Evolutionary conservation across 129 eudicot genomes (phyloP).

Genomic region (Flaveria trinervia): DNA sequence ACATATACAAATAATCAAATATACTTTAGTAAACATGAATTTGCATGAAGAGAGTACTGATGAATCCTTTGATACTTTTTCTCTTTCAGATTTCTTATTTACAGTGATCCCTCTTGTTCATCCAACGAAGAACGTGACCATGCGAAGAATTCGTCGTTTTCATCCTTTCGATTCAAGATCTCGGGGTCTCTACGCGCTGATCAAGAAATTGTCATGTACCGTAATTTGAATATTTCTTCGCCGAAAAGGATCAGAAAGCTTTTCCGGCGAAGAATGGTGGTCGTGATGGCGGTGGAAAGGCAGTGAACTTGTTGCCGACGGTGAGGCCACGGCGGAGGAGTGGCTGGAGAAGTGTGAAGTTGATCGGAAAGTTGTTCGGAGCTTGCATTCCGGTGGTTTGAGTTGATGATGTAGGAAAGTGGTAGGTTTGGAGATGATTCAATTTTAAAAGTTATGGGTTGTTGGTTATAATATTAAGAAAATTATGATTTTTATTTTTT

Average conservation of each 20-base stretch:
- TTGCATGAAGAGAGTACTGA: conserved; percentile 25
- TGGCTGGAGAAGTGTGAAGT: conserved; percentile 25
- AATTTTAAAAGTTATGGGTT: too few species aligned
- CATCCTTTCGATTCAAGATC: conserved; percentile 32
- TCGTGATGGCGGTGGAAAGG: neutral
- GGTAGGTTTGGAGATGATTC: neutral
- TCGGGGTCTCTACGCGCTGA: neutral
- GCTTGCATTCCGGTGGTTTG: conserved; percentile 27
- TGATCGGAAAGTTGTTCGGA: conserved; percentile 34
- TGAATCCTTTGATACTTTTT: conserved; percentile 33
- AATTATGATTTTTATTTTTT: neutral
- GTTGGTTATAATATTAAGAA: too few species aligned
- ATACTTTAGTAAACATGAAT: conserved; percentile 22
- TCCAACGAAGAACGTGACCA: neutral
- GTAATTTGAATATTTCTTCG: conserved; percentile 2
- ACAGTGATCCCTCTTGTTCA: conserved; percentile 34
- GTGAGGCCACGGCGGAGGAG: conserved; percentile 13
- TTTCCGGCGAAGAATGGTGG: neutral
- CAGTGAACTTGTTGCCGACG: too few species aligned
- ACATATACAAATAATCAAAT: neutral
- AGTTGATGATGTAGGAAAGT: neutral
- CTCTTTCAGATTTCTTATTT: conserved; percentile 40
- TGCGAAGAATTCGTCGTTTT: conserved; percentile 25
- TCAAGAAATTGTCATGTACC: conserved; percentile 1
- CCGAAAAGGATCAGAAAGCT: neutral